phyloP scores from a whole-genome alignment of 164 flowering plant genomes.

The grape (Vitis vinifera) region DNA sequence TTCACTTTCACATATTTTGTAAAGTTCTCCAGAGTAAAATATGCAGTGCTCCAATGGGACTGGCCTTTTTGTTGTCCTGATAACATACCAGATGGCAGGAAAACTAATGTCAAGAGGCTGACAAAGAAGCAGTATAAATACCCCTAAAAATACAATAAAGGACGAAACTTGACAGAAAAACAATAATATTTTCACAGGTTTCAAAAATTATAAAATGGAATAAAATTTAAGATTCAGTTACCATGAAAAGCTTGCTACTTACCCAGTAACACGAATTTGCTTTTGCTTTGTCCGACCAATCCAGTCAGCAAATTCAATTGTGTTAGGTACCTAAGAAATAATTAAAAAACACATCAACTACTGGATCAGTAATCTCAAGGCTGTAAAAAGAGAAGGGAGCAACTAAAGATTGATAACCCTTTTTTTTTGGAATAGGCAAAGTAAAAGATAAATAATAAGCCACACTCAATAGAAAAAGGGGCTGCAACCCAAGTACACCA shows the following conservation, averaged over 20 bases:
- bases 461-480: too few species aligned
- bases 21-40: constrained; percentile 91
- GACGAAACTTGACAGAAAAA: not conserved
- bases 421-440: too few species aligned
- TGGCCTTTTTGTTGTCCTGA: constrained; percentile 94
- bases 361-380: not conserved
- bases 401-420: too few species aligned
- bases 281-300: constrained; percentile 97
- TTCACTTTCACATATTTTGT: constrained; percentile 84
- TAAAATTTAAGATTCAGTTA: not conserved
- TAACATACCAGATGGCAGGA: constrained; percentile 8
- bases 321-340: constrained; percentile 82
- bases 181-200: not conserved
- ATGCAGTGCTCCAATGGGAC: constrained; percentile 97
- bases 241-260: constrained; percentile 16
- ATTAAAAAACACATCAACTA: not conserved
- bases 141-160: too few species aligned
- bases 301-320: constrained; percentile 97
- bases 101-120: not conserved
- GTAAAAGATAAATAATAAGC: too few species aligned
- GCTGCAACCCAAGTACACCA: too few species aligned
- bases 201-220: not conserved
- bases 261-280: constrained; percentile 93
- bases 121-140: not conserved
- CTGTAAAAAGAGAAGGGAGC: not conserved